Conservation (phyloP, 2,329 filamentous ascomycete genomes). For the Penicillium olsonii region DNA sequence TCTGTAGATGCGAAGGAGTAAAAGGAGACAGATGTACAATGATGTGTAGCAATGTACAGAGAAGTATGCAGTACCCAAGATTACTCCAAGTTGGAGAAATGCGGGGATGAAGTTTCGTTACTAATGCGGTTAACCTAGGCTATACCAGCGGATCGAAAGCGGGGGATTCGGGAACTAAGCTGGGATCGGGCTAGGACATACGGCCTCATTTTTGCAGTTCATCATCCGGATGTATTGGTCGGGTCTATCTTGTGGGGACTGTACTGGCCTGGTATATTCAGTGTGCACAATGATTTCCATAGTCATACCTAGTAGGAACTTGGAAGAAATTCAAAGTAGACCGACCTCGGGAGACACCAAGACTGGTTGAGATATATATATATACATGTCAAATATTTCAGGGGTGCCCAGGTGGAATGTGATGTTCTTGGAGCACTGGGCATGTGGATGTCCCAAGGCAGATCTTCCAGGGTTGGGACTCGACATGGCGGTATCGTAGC, state of each 20-base stretch:
- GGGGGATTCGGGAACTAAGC: conserved; percentile 10
- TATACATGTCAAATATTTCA: no score
- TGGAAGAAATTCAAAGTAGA: no score
- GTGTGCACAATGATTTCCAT: neutral
- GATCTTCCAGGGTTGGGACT: no score
- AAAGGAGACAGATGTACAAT: neutral
- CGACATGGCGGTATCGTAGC: no score
- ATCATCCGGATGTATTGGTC: neutral
- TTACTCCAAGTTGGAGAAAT: conserved; percentile 19
- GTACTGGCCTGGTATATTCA: neutral
- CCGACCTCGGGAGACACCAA: no score
- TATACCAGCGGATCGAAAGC: conserved; percentile 17
- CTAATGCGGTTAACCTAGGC: conserved; percentile 18
- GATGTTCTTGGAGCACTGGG: no score
- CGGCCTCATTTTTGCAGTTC: neutral
- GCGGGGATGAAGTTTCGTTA: conserved; percentile 16
- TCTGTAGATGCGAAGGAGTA: neutral
- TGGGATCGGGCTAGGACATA: neutral
- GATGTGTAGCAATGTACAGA: neutral
- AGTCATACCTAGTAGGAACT: no score
- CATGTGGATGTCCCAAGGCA: no score
- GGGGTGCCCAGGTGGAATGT: no score
- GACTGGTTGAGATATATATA: no score
- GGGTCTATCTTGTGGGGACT: neutral
- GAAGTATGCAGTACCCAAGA: neutral